Base-by-base conservation (phyloP, 2,329 filamentous ascomycete species). In the Diaporthe citri region DNA sequence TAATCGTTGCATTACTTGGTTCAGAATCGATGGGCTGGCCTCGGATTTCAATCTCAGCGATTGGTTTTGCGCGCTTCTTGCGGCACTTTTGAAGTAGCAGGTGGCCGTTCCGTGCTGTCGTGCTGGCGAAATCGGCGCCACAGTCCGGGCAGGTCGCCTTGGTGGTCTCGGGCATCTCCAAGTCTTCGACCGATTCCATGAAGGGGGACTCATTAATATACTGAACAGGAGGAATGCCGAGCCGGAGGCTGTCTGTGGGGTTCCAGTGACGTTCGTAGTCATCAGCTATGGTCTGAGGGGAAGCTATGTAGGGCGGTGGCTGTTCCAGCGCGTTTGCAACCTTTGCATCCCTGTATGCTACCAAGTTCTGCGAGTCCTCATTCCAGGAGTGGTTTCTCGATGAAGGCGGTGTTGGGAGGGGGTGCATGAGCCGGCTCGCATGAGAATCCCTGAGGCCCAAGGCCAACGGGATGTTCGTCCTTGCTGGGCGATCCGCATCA, bases 71-170 rank as follows among this genome's bases (percentile, higher is more conserved):
- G 46, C 3, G 41, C 15, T 39, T 39, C 36, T 39, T 2, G 36
- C 10, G 36, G 87, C 96, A 98, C 85, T 98, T 98, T 82, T 97
- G 95, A 84, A 98, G 95, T 71, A 90, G 83, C 78, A 93, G 80
- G 82, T 98, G 96, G 17, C 96, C 96, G 81, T 98, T 98, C 76
- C 95, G 90, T 59, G 96, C 96, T 28, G 90, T 92, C 6, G 96
- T 98, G 79, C 96, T 89, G 17, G 96, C 98, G 80, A 98, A 98
- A 80, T 97, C 95, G 13, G 95, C 95, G 51, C 95, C 95, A 81
- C 96, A 98, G 82, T 95, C 94, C 28, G 95, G 95, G 82, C 96
- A 98, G 66, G 93, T 92, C 4, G 95, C 95, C 85, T 98, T 98
- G 41, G 93, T 89, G 15, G 96, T n/a, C n/a, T n/a, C n/a, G n/a